phyloP scores from a whole-genome alignment of 129 eudicot genomes.

The Lactuca sativa region DNA sequence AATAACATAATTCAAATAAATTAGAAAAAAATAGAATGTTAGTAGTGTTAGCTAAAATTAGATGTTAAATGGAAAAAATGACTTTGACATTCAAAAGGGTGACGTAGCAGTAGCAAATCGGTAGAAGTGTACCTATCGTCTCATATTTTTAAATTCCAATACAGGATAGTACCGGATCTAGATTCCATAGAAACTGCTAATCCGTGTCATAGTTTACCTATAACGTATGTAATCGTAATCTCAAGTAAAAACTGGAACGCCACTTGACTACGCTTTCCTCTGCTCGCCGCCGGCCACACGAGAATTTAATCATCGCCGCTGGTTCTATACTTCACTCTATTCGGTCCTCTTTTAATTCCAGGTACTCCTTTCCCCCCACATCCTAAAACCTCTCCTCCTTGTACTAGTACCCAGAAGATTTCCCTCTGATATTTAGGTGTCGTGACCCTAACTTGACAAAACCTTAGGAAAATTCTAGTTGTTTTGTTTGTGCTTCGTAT shows the following conservation, averaged over 20 bases:
- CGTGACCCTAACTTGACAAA: neutral
- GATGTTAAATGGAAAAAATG: too few species aligned
- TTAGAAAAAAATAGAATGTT: too few species aligned
- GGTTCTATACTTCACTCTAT: neutral
- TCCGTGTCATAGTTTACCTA: too few species aligned
- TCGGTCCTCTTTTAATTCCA: neutral
- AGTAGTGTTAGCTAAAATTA: too few species aligned
- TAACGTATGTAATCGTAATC: too few species aligned
- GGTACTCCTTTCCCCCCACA: neutral
- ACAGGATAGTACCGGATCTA: too few species aligned
- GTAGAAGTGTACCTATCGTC: too few species aligned
- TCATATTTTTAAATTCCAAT: too few species aligned
- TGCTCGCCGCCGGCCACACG: slow-evolving; percentile 6
- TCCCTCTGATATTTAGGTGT: neutral
- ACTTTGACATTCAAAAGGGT: too few species aligned
- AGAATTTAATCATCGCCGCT: neutral
- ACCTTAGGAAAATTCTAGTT: neutral
- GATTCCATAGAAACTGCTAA: too few species aligned
- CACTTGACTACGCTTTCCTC: neutral
- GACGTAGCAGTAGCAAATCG: too few species aligned
- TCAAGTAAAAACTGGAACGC: neutral
- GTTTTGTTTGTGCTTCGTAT: neutral
- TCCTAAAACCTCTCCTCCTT: neutral
- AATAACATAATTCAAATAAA: too few species aligned
- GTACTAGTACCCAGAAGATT: neutral